These are phyloP conservation scores for Phanerochaete sordida DNA, from an alignment of 768 basidiomycete species.

Conservation along the genomic window DNA sequence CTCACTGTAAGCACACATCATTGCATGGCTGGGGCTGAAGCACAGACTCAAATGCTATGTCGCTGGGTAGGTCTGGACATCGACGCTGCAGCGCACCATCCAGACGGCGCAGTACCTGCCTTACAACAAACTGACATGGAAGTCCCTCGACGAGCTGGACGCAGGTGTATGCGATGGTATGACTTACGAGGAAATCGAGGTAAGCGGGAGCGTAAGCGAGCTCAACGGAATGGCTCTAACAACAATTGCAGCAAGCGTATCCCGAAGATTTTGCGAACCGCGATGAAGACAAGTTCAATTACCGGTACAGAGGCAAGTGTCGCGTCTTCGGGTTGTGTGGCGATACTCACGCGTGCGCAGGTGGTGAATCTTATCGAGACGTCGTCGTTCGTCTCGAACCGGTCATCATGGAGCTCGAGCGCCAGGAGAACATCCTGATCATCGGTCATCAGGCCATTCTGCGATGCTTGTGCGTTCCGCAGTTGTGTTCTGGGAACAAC, in stretches of 20 bases:
- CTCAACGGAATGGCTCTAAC: neutral
- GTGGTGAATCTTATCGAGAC: conserved; percentile 96
- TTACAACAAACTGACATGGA: conserved; percentile 96
- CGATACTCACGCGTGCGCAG: conserved; percentile 17
- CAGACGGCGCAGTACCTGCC: conserved; percentile 83
- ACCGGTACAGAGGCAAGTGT: conserved; percentile 86
- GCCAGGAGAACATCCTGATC: conserved; percentile 95
- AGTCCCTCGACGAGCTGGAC: conserved; percentile 96
- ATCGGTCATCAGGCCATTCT: conserved; percentile 89
- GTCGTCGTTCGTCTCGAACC: conserved; percentile 95
- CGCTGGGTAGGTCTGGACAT: conserved; percentile 85
- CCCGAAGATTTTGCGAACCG: conserved; percentile 98
- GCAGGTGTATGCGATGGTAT: conserved; percentile 99
- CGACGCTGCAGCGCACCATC: conserved; percentile 90
- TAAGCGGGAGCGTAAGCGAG: conserved; percentile 34
- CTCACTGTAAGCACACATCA: conserved; percentile 59
- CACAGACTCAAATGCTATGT: no score
- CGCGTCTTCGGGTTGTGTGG: no score
- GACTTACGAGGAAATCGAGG: conserved; percentile 99
- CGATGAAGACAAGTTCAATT: conserved; percentile 99
- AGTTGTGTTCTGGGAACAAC: neutral
- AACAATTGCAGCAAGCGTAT: conserved; percentile 71
- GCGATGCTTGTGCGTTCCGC: conserved; percentile 60
- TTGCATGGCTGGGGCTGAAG: neutral
- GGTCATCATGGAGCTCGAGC: conserved; percentile 98